Evolutionary conservation across 1,139 yeast genomes (phyloP), one percentile per base, ranked within the genome.

Genomic region (Yamadazyma spencermartinsiae): DNA sequence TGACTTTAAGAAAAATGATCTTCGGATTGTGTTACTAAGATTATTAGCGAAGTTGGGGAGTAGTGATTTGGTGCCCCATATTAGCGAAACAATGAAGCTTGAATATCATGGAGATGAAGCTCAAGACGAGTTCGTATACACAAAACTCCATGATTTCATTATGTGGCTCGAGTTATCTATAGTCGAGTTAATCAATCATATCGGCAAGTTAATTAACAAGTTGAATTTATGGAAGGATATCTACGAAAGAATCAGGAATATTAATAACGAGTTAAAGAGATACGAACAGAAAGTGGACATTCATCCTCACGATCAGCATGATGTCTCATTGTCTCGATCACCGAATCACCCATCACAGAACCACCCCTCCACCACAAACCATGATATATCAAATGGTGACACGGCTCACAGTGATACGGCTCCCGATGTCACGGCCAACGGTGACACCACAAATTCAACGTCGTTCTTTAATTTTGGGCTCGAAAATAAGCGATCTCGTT

Each of bases 141-240:
- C 37, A 11, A 45, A 46, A 20, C 43, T 62, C 18, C 43, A 53
- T 18, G 42, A 52, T 12, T 59, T 50, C 47, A 41, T 60, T n/a
- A 26, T 46, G 33, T 56, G 72, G 71, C 34, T 70, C 29, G 65
- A 66, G 42, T 33, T 52, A 44, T 45, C 60, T 52, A 43, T 63
- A 41, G 38, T 47, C 39, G 75, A 73, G 38, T 55, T 83, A 18
- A 52, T 68, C 2, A 51, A 46, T 12, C 68, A 68, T 32, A 66
- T 78, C n/a, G 55, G 59, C 10, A 57, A 54, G 20, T 52, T 79
- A 6, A 42, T 74, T 8, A 59, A 56, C 10, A 65, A 59, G 13
- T 58, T 81, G 4, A 55, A 61, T n/a, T 54, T 51, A 17, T 83
- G 89, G 89, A 74, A 77, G 63, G 71, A 62, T 33, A 42, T 71